Evolutionary conservation across 345 rosid species (phyloP).

Genomic region (Combretum micranthum): DNA sequence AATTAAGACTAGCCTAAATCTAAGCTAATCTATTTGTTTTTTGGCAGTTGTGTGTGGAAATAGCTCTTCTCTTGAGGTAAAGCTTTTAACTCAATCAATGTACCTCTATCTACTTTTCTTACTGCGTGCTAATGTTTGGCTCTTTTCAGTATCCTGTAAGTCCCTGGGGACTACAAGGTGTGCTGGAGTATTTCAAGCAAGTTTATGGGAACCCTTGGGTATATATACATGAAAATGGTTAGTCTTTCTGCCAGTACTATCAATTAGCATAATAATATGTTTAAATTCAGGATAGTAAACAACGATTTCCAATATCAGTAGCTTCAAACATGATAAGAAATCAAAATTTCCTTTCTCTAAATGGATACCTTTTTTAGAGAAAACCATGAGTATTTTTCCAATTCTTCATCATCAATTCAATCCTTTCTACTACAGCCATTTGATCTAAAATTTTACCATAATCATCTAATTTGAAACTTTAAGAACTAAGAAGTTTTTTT

Average conservation of each 20-base stretch:
- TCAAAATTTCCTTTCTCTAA: no score
- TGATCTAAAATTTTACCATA: no score
- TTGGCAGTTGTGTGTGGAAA: background rate
- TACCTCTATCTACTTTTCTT: background rate
- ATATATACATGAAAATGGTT: conserved; percentile 19
- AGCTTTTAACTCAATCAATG: background rate
- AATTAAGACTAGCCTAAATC: background rate
- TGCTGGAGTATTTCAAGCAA: conserved; percentile 18
- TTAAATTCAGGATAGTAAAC: no score
- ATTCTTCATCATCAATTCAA: no score
- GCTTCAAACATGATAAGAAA: no score
- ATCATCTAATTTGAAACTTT: no score
- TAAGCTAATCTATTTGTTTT: background rate
- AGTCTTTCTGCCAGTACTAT: background rate
- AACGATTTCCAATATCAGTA: no score
- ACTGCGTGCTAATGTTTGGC: background rate
- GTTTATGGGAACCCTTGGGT: conserved; percentile 13
- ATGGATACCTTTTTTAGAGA: no score
- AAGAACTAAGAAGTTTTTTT: no score
- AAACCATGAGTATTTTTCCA: no score
- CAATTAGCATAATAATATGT: no score
- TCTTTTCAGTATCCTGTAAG: conserved; percentile 11
- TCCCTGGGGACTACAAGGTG: conserved; percentile 14
- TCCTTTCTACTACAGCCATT: no score
- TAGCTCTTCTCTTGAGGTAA: conserved; percentile 5